Percentiles rank a stretch among this genome's conserved stretches.
phyloP scores from a whole-genome alignment of 1,139 yeast genomes.

The Saccharomyces hybrid region DNA sequence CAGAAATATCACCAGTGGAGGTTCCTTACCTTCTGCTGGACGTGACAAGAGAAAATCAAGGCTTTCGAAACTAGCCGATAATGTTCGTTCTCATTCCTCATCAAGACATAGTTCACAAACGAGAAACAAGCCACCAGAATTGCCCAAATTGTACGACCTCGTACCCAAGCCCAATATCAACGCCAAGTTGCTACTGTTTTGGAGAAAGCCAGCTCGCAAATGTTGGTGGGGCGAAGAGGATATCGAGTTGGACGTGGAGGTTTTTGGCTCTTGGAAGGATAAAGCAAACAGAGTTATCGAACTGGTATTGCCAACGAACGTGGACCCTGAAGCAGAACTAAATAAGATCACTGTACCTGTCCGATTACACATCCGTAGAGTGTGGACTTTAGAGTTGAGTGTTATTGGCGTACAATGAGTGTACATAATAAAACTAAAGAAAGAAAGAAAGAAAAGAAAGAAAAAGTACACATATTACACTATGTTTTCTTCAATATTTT shows the following conservation, averaged over 20 bases:
- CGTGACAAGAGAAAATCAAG: conserved; percentile 40
- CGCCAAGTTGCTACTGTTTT: conserved; percentile 74
- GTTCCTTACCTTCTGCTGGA: neutral
- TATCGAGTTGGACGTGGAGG: conserved; percentile 45
- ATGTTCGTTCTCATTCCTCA: conserved; percentile 38
- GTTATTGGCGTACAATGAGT: conserved; percentile 36
- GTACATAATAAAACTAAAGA: neutral
- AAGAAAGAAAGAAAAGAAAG: neutral
- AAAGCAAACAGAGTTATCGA: conserved; percentile 12
- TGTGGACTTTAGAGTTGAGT: conserved; percentile 38
- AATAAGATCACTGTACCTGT: conserved; percentile 27
- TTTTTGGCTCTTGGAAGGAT: conserved; percentile 26
- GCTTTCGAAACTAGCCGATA: conserved; percentile 39
- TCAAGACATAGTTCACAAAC: conserved; percentile 45
- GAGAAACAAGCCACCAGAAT: conserved; percentile 33
- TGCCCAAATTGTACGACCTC: conserved; percentile 30
- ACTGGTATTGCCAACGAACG: conserved; percentile 19
- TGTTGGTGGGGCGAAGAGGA: conserved; percentile 95
- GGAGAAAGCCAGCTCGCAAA: conserved; percentile 98
- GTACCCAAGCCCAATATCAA: conserved; percentile 32
- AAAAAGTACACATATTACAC: neutral
- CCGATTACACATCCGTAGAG: conserved; percentile 37
- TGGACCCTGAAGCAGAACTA: conserved; percentile 16
- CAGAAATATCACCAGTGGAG: neutral
- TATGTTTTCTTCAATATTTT: neutral